Evolutionary conservation across 768 basidiomycete genomes (phyloP).

Genomic region (Tulasnella sp.): DNA sequence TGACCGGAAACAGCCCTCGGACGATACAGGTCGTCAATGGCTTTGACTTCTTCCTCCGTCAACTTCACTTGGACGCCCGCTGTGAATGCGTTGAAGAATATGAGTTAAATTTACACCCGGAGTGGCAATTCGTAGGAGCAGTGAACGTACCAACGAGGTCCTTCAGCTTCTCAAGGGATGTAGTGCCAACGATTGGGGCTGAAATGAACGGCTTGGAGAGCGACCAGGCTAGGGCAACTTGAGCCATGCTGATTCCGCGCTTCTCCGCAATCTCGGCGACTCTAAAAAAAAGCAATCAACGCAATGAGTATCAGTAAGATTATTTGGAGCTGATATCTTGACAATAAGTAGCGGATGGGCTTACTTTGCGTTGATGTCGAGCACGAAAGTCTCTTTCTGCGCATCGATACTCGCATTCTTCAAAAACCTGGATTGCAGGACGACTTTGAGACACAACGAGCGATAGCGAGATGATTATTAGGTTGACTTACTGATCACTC

Average conservation of each 20-base stretch:
- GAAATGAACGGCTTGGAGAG: conserved; percentile 11
- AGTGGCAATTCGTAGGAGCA: background rate
- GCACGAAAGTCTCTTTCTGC: background rate
- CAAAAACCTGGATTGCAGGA: background rate
- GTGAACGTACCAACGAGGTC: conserved; percentile 42
- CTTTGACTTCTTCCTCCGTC: conserved; percentile 31
- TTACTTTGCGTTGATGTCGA: background rate
- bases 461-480: background rate
- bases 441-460: no score
- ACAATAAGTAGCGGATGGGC: no score
- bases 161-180: conserved; percentile 22
- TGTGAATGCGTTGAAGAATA: background rate
- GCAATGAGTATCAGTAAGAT: background rate
- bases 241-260: conserved; percentile 30
- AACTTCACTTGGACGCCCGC: conserved; percentile 23
- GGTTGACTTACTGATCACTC: background rate
- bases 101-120: background rate
- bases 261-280: conserved; percentile 30
- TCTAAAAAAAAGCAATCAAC: background rate
- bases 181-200: conserved; percentile 13
- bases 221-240: conserved; percentile 28
- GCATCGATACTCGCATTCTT: background rate
- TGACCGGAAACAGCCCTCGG: conserved; percentile 29
- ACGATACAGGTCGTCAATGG: conserved; percentile 30
- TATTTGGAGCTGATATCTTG: background rate